Evolutionary conservation across 1,284 basidiomycete genomes (phyloP).

Genomic region (Puccinia horiana): DNA sequence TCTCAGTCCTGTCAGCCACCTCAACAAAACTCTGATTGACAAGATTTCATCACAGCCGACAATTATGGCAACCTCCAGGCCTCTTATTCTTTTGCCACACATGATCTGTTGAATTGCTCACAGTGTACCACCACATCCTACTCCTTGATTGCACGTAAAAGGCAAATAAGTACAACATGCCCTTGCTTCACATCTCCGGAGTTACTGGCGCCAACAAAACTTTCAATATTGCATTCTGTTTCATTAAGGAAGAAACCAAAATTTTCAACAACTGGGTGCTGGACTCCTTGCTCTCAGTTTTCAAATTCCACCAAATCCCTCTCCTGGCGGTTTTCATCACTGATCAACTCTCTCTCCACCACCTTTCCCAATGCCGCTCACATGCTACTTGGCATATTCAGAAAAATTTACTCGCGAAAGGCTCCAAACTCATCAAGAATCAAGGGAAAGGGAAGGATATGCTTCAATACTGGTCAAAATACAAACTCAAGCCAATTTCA

Average conservation of each 20-base stretch:
- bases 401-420: too few species aligned
- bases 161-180: conserved; percentile 2
- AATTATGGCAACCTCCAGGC: not conserved
- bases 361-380: too few species aligned
- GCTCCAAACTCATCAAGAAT: too few species aligned
- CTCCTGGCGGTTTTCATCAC: not conserved
- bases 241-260: not conserved
- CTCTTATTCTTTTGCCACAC: not conserved
- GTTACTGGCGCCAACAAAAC: not conserved
- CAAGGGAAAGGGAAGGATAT: too few species aligned
- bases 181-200: not conserved
- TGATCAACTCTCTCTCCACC: too few species aligned
- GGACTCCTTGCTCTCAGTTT: not conserved
- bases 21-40: not conserved
- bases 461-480: too few species aligned
- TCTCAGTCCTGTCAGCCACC: not conserved
- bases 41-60: too few species aligned
- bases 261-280: not conserved
- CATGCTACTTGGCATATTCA: too few species aligned
- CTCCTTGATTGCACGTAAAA: conserved; percentile 9
- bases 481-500: too few species aligned
- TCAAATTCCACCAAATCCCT: not conserved
- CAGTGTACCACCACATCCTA: not conserved
- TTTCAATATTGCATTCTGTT: conserved; percentile 1
- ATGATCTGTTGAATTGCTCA: not conserved